A percentile compares a stretch with the other conserved stretches of the same genome.
phyloP scores from a whole-genome alignment of 2,329 filamentous ascomycete species.

The Hymenoscyphus fructigenus region DNA sequence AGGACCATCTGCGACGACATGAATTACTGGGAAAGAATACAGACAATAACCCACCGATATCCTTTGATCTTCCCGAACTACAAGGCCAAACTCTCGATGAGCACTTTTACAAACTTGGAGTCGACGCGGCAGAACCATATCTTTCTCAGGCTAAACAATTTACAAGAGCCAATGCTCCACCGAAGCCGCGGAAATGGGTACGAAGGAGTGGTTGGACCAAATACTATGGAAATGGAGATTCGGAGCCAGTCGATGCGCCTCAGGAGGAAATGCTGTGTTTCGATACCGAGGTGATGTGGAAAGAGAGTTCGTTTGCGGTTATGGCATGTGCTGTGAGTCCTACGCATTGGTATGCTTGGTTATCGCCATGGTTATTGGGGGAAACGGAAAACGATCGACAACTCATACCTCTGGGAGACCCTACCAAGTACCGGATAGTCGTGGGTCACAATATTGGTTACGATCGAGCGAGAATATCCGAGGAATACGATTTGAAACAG shows the following conservation, averaged over 20 bases:
- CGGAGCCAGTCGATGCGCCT: constrained; percentile 73
- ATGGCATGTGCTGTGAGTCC: constrained; percentile 94
- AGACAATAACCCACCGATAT: constrained; percentile 72
- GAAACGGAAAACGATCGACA: constrained; percentile 77
- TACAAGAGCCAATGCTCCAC: constrained; percentile 58
- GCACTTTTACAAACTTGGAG: constrained; percentile 86
- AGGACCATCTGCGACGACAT: constrained; percentile 79
- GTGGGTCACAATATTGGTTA: constrained; percentile 96
- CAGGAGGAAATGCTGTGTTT: constrained; percentile 84
- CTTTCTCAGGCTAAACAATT: constrained; percentile 74
- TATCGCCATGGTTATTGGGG: constrained; percentile 90
- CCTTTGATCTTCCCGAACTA: constrained; percentile 79
- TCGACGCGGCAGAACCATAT: constrained; percentile 85
- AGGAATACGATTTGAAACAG: constrained; percentile 85
- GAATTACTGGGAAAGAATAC: constrained; percentile 88
- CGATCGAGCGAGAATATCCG: constrained; percentile 80
- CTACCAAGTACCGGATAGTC: constrained; percentile 69
- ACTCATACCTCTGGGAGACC: constrained; percentile 82
- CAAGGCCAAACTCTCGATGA: constrained; percentile 84
- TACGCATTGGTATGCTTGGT: constrained; percentile 93
- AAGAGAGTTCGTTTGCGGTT: constrained; percentile 85
- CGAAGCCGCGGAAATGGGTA: constrained; percentile 69
- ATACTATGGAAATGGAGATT: constrained; percentile 72
- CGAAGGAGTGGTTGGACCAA: constrained; percentile 89
- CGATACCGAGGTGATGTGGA: constrained; percentile 96